Evolutionary conservation across 2,329 filamentous ascomycete species (phyloP).

Genomic region (Thelonectria discophora): DNA sequence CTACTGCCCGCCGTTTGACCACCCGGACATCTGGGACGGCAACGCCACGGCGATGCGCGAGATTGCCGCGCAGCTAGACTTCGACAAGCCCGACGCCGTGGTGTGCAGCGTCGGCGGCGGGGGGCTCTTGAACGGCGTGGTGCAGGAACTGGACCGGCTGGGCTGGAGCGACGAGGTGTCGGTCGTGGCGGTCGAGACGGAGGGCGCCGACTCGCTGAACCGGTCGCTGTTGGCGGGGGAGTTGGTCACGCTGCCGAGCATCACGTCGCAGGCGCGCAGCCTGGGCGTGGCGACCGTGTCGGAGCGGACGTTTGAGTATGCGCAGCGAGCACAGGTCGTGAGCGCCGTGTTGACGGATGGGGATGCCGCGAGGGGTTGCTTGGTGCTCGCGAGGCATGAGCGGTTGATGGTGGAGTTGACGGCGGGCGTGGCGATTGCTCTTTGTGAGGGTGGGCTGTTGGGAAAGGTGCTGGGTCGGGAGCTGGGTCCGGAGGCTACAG

Average conservation of each 20-base stretch:
- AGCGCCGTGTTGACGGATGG: conserved; percentile 41
- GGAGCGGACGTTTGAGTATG: conserved; percentile 50
- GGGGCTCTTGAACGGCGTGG: conserved; percentile 78
- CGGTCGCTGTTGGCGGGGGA: conserved; percentile 62
- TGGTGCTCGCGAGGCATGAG: conserved; percentile 43
- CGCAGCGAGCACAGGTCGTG: conserved; percentile 38
- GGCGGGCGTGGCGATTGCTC: conserved; percentile 42
- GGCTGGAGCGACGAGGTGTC: conserved; percentile 43
- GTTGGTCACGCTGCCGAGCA: conserved; percentile 70
- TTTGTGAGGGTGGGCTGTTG: conserved; percentile 41
- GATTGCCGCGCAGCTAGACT: conserved; percentile 56
- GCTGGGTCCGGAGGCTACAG: conserved; percentile 38
- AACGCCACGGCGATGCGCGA: conserved; percentile 65
- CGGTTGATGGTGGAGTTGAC: conserved; percentile 44
- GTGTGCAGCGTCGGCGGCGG: conserved; percentile 84
- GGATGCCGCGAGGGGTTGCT: conserved; percentile 41
- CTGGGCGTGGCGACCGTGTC: conserved; percentile 75
- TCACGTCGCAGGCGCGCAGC: conserved; percentile 76
- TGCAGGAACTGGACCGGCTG: conserved; percentile 64
- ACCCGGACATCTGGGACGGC: conserved; percentile 72
- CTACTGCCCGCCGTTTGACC: conserved; percentile 74
- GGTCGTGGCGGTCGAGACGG: conserved; percentile 77
- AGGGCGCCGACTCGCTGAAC: conserved; percentile 73
- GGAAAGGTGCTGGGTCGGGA: conserved; percentile 26
- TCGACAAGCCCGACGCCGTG: conserved; percentile 72